Percentiles rank a stretch among this genome's conserved stretches.
These are phyloP conservation scores for Penicillium expansum DNA, from an alignment of 2,329 filamentous ascomycete species.

Conservation along the genomic window DNA sequence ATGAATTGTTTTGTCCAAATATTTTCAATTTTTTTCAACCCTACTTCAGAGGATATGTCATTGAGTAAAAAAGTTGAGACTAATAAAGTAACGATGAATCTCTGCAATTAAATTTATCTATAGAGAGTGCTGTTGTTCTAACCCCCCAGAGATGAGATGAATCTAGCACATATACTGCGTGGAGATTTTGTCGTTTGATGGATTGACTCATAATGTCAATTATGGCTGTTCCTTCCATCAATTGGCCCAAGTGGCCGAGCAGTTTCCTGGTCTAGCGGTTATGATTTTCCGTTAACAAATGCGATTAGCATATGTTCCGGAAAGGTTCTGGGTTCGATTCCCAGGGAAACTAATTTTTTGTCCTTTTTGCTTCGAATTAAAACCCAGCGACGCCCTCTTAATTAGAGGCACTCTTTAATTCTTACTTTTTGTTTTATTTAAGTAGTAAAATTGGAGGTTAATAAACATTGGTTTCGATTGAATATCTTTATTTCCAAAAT, in stretches of 20 bases:
- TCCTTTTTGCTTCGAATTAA: not conserved
- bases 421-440: no score
- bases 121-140: not conserved
- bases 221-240: not conserved
- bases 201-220: no score
- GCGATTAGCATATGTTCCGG: not conserved
- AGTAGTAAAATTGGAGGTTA: no score
- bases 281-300: slow-evolving; percentile 6
- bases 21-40: not conserved
- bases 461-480: not conserved
- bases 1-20: not conserved
- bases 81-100: not conserved
- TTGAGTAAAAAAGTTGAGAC: not conserved
- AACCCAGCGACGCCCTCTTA: no score
- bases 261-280: slow-evolving; percentile 12
- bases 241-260: not conserved
- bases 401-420: no score
- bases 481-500: not conserved
- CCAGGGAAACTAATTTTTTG: slow-evolving; percentile 4
- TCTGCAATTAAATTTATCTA: not conserved
- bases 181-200: no score
- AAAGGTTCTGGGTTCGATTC: slow-evolving; percentile 7
- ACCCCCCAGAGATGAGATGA: not conserved
- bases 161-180: no score
- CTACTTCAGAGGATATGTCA: not conserved